Base-by-base conservation (phyloP, 306 rosid genomes). In the Glycine soja region DNA sequence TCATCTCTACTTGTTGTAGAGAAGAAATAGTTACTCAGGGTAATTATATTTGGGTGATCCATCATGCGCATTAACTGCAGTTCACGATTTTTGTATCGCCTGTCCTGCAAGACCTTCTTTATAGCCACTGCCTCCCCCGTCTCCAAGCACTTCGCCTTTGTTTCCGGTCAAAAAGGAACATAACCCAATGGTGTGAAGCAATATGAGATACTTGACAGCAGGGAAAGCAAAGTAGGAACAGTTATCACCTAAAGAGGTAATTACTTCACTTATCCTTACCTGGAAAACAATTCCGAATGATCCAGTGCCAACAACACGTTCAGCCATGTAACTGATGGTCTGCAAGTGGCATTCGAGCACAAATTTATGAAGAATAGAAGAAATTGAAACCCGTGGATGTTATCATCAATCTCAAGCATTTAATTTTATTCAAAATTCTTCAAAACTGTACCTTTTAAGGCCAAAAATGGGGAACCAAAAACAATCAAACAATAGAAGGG, bases 281-380 rank as follows among this genome's bases (percentile, higher is more conserved):
- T 91, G 99, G 83, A 91, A 95, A 85, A 95, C 99, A 40, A 91
- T 84, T 77, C 99, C 99, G 75, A 95, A 93, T 47, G 99, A 95
- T 82, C 97, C 97, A n/a, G 93, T 91, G 75, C 99, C 99, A 24
- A 93, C 99, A 80, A 90, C 93, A 65, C 97, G 97, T 80, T 95
- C 97, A 3, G 99, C 99, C 99, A 95, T 95, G 87, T 93, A 95
- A 85, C 97, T 95, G 88, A 93, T 86, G 43, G 99, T 95, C 99
- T 92, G 93, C 86, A 81, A 82, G 80, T 66, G 54, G 43, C 65
- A 88, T 71, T 50, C 74, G 18, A 81, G 74, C 78, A 75, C 72
- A 74, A 79, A 75, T 18, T 72, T 76, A 24, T 76, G 70, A 58
- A 50, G 67, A 50, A 69, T n/a, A 9, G 50, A 46, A 61, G 61